Base-by-base conservation (phyloP, 2,329 filamentous ascomycete species). In the Coniella lustricola region DNA sequence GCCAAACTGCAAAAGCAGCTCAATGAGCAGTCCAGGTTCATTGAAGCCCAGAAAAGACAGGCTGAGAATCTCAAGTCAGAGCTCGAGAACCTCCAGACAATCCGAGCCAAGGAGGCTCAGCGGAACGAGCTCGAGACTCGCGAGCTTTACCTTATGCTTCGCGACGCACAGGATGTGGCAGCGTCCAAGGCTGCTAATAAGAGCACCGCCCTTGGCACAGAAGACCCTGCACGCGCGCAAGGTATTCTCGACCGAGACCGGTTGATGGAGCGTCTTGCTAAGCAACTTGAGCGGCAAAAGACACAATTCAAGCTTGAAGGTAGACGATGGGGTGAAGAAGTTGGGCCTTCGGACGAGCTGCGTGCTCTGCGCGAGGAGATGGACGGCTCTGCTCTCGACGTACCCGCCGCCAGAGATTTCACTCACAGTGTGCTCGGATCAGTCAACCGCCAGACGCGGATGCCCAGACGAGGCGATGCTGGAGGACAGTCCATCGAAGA, bases 291-390 rank as follows among this genome's bases (percentile, higher is more conserved):
- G 71, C 78, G 93, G 55, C 91, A 95, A 55, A 97, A 97, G 77
- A 97, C 93, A 1, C 90, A 97, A 63, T 95, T 89, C 68, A 96
- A 96, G 68, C 80, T 98, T 29, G 93, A 97, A 67, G 93, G 93
- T 57, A 88, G 88, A 64, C 83, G 89, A 8, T 95, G 91, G 86
- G 84, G 84, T 54, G 87, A 94, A 54, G 72, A 78, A 45, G 77
- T 85, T 55, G 88, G 88, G 32, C 91, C 93, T 12, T 96, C 90
- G 38, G 93, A 98, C 68, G 84, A 90, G 59, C 74, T 98, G 50
- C 85, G 93, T 56, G 91, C 94, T 56, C 75, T 97, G 43, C 85
- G 93, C 50, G 91, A 97, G 67, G 84, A 90, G 67, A 98, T 98
- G 93, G 93, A 97, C 54, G 74, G 75, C 22, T 61, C 49, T 25